Conservation (phyloP, 163 green algal genomes). For the Chlorella variabilis region DNA sequence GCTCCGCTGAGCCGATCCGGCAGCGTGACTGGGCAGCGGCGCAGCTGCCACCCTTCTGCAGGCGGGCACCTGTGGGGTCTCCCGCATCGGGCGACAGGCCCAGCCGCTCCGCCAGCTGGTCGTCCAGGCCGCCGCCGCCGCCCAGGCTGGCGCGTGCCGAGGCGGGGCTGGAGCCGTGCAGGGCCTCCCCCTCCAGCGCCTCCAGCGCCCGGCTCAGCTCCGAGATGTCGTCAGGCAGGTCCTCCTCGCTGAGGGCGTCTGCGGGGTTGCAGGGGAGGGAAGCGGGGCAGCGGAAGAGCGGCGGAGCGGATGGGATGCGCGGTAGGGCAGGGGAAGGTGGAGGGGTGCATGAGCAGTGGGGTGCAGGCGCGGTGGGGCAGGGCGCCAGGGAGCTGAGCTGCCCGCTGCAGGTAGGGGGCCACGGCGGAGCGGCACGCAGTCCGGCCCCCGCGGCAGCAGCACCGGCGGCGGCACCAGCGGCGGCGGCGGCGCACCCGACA, state of each 20-base stretch:
- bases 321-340: too few relatives aligned
- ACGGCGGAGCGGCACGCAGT: too few relatives aligned
- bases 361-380: too few relatives aligned
- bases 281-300: not conserved
- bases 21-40: too few relatives aligned
- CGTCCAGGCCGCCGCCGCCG: conserved; percentile 7
- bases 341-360: too few relatives aligned
- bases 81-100: conserved; percentile 18
- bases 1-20: too few relatives aligned
- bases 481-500: conserved; percentile 51
- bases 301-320: too few relatives aligned
- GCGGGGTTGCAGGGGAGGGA: not conserved
- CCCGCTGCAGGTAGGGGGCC: too few relatives aligned
- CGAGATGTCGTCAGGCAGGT: conserved; percentile 42
- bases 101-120: conserved; percentile 35
- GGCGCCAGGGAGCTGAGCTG: too few relatives aligned
- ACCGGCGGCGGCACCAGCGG: too few relatives aligned
- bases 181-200: conserved; percentile 43
- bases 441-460: too few relatives aligned
- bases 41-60: too few relatives aligned
- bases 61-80: conserved; percentile 2
- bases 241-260: conserved; percentile 37
- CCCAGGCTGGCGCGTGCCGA: not conserved
- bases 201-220: conserved; percentile 41
- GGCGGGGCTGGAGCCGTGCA: conserved; percentile 11